A percentile compares a stretch with the other conserved stretches of the same genome.
These are phyloP conservation scores for Knoxia roxburghii DNA, from an alignment of 257 asterid genomes.

Conservation along the genomic window DNA sequence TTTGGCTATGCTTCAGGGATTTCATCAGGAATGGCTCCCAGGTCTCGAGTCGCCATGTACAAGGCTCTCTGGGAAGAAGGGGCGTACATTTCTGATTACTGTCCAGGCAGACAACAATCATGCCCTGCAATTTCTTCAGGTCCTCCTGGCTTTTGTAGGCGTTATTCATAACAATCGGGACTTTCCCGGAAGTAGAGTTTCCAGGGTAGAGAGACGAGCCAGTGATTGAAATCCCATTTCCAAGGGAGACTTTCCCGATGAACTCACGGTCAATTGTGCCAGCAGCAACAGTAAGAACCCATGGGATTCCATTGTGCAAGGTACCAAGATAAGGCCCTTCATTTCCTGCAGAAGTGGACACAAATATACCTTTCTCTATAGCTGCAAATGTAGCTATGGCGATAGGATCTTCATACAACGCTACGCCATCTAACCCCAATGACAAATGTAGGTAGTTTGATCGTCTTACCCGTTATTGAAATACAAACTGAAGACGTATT, in stretches of 20 bases:
- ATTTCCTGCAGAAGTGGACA: constrained; percentile 67
- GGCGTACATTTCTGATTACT: constrained; percentile 13
- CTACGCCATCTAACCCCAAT: constrained; percentile 38
- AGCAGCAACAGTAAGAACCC: constrained; percentile 74
- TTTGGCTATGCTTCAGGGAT: constrained; percentile 45
- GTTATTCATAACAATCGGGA: constrained; percentile 21
- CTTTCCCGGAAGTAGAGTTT: constrained; percentile 27
- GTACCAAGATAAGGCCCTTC: constrained; percentile 42
- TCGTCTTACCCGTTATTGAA: too few species aligned
- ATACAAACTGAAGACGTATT: too few species aligned
- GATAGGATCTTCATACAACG: constrained; percentile 44
- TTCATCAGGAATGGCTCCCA: constrained; percentile 44
- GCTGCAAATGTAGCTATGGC: constrained; percentile 73
- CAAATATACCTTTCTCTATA: constrained; percentile 62
- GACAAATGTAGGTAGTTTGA: too few species aligned
- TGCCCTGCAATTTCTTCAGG: constrained; percentile 17
- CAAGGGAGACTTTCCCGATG: constrained; percentile 34
- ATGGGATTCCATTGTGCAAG: constrained; percentile 61
- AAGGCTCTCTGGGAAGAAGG: constrained; percentile 27
- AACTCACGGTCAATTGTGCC: constrained; percentile 60
- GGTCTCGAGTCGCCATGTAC: constrained; percentile 41
- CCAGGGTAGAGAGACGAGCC: constrained; percentile 56
- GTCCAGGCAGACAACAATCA: constrained; percentile 50
- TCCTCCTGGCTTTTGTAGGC: constrained; percentile 27
- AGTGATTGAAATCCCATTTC: constrained; percentile 35